These are phyloP conservation scores for Penicillium riverlandense DNA, from an alignment of 495 filamentous ascomycete species.

Conservation along the genomic window DNA sequence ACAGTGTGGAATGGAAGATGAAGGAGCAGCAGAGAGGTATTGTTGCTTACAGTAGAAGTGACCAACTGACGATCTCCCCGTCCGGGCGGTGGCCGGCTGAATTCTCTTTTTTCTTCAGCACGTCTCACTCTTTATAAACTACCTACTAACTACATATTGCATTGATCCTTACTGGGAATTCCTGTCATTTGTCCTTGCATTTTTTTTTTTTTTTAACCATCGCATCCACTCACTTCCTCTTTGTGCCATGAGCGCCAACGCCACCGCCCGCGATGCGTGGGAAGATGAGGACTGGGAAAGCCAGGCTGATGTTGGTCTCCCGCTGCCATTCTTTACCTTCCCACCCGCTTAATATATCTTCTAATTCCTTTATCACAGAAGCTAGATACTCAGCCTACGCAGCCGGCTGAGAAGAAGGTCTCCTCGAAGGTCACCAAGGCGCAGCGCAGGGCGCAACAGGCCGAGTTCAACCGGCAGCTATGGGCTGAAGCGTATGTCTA, in stretches of 20 bases:
- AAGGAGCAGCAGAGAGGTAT: not conserved
- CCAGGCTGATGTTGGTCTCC: conserved; percentile 54
- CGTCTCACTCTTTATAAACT: conserved; percentile 4
- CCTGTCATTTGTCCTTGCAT: not conserved
- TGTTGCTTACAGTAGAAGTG: not conserved
- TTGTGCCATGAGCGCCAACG: conserved; percentile 46
- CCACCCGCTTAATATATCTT: too few species aligned
- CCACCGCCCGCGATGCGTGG: conserved; percentile 69
- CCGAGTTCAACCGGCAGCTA: conserved; percentile 71
- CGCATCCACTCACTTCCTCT: not conserved
- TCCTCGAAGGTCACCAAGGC: conserved; percentile 58
- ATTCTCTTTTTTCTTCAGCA: conserved; percentile 17
- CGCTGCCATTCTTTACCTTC: too few species aligned
- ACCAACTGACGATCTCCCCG: conserved; percentile 11
- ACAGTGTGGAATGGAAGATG: not conserved
- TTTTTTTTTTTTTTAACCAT: too few species aligned
- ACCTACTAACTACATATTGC: not conserved
- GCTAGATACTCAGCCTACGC: conserved; percentile 27
- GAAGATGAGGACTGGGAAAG: conserved; percentile 77
- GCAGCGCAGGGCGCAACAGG: conserved; percentile 72
- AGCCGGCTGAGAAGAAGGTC: conserved; percentile 37
- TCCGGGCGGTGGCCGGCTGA: conserved; percentile 20
- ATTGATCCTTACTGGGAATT: conserved; percentile 1
- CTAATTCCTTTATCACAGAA: conserved; percentile 20
- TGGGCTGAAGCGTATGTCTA: conserved; percentile 79